Percentiles rank a stretch among this genome's conserved stretches.
These are phyloP conservation scores for Fistulinella cinereoalba DNA, from an alignment of 1,284 basidiomycete species.

Conservation along the genomic window DNA sequence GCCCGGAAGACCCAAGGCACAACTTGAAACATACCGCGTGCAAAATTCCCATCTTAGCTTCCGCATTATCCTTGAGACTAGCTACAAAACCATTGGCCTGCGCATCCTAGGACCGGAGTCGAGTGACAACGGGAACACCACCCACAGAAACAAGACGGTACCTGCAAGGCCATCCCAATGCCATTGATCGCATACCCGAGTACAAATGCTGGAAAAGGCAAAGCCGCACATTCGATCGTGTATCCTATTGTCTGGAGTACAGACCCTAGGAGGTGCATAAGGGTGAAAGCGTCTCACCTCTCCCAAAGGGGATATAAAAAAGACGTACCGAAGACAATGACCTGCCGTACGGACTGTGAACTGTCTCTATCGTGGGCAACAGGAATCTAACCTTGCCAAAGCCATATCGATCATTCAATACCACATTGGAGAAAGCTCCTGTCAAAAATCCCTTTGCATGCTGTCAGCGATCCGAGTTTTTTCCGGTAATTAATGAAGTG, in stretches of 20 bases:
- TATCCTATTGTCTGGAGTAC: constrained; percentile 44
- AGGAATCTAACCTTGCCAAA: constrained; percentile 31
- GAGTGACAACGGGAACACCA: not conserved
- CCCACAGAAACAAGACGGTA: constrained; percentile 4
- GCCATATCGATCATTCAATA: constrained; percentile 28
- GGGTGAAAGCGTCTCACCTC: no score
- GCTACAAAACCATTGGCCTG: constrained; percentile 35
- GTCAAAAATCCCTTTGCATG: constrained; percentile 28
- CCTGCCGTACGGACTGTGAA: no score
- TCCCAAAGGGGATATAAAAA: no score
- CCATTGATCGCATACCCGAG: constrained; percentile 60
- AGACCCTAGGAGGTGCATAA: constrained; percentile 30
- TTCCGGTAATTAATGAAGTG: not conserved
- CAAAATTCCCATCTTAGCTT: constrained; percentile 32
- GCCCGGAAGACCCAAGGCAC: not conserved
- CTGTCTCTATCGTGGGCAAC: no score
- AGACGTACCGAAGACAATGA: constrained; percentile 30
- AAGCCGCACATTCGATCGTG: constrained; percentile 51
- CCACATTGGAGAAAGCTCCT: constrained; percentile 31
- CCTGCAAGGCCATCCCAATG: constrained; percentile 51
- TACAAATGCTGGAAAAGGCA: constrained; percentile 63
- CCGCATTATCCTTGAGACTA: constrained; percentile 27
- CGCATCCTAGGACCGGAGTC: constrained; percentile 20
- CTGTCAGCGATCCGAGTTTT: constrained; percentile 5
- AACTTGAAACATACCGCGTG: constrained; percentile 27